Evolutionary conservation across 108 stramenopile species (phyloP).

Genomic region (Skeletonema costatum): DNA sequence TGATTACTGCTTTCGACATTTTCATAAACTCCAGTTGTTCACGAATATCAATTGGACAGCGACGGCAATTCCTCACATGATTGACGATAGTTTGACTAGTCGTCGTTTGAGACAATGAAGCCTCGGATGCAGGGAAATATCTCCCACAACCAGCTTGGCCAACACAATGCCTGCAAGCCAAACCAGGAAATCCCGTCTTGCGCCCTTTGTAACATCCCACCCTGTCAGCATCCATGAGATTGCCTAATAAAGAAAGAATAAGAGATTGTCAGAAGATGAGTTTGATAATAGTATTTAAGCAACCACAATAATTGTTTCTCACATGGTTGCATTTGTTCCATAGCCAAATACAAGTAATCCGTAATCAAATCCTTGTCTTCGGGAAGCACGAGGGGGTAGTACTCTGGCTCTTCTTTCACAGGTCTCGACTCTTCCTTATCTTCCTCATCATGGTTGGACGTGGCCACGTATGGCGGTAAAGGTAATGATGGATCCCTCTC

Average conservation of each 20-base stretch:
- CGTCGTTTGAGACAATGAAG: conserved; percentile 88
- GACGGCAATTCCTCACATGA: conserved; percentile 86
- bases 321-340: conserved; percentile 88
- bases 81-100: conserved; percentile 89
- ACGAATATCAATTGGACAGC: conserved; percentile 79
- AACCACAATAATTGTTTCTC: conserved; percentile 56
- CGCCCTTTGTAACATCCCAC: conserved; percentile 66
- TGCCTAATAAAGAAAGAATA: not conserved
- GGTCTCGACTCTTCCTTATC: not conserved
- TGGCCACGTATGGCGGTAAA: conserved; percentile 50
- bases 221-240: conserved; percentile 44
- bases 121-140: conserved; percentile 87
- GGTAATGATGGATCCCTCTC: conserved; percentile 76
- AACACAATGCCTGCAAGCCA: conserved; percentile 85
- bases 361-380: conserved; percentile 72
- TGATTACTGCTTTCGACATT: conserved; percentile 60
- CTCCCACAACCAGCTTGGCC: conserved; percentile 87
- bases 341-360: conserved; percentile 79
- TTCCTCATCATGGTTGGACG: not conserved
- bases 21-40: conserved; percentile 88
- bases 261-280: conserved; percentile 2
- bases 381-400: conserved; percentile 66
- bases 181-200: conserved; percentile 79
- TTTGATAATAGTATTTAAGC: conserved; percentile 9
- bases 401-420: conserved; percentile 36